phyloP scores from a whole-genome alignment of 2,329 filamentous ascomycete species.

The Ceratocystiopsis sp. region DNA sequence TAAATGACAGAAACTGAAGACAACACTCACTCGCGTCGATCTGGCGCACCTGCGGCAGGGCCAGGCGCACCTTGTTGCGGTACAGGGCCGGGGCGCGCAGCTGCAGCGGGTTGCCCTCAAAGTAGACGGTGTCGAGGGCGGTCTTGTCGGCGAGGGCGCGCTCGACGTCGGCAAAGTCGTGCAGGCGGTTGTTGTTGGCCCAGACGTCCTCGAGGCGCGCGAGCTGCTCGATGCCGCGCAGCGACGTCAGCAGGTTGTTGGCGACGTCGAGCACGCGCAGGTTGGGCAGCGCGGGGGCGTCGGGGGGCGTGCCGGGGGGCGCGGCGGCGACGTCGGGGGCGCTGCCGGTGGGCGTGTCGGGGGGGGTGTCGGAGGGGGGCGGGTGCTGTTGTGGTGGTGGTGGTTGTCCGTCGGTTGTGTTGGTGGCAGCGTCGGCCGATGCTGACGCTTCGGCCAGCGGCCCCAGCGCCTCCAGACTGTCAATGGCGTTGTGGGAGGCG shows the following conservation, averaged over 20 bases:
- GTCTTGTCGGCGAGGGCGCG: constrained; percentile 60
- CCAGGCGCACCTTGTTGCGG: constrained; percentile 79
- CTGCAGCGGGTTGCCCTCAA: constrained; percentile 89
- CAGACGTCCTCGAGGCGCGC: constrained; percentile 73
- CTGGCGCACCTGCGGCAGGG: constrained; percentile 73
- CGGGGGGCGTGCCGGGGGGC: no score
- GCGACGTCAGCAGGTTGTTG: constrained; percentile 64
- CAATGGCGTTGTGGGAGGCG: constrained; percentile 85
- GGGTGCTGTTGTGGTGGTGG: no score
- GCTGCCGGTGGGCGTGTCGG: no score
- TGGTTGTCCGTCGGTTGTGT: no score
- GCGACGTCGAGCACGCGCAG: constrained; percentile 76
- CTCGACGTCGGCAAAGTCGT: constrained; percentile 70
- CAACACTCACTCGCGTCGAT: constrained; percentile 84
- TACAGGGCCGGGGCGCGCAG: constrained; percentile 65
- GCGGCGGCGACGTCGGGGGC: no score
- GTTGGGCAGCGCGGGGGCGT: constrained; percentile 16
- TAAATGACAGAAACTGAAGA: not conserved
- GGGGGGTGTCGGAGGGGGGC: no score
- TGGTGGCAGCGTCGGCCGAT: not conserved
- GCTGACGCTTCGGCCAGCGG: constrained; percentile 16
- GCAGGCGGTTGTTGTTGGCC: constrained; percentile 77
- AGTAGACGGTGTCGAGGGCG: constrained; percentile 76
- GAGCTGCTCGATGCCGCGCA: constrained; percentile 54
- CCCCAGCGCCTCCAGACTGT: constrained; percentile 57